Conservation (phyloP, 2,329 filamentous ascomycete species). For the Domatiomyces globalis region DNA sequence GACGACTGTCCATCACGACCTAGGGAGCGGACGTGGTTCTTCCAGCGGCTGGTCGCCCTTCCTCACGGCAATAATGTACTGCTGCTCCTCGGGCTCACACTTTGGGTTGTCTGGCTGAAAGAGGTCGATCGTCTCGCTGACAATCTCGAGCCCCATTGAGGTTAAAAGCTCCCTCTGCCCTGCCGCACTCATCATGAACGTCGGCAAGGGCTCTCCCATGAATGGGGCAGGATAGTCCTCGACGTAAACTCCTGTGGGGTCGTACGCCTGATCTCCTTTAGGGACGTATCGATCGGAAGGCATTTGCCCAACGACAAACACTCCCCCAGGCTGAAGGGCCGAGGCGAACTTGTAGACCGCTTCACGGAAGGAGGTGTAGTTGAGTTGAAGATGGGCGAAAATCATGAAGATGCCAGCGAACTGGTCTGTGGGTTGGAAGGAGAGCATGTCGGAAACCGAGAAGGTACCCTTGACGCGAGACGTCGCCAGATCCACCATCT, state of each 20-base stretch:
- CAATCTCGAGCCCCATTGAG: conserved; percentile 17
- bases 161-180: conserved; percentile 14
- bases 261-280: conserved; percentile 11
- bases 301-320: conserved; percentile 20
- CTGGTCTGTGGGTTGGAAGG: conserved; percentile 14
- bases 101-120: conserved; percentile 17
- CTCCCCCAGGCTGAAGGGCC: conserved; percentile 16
- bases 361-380: conserved; percentile 19
- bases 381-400: conserved; percentile 20
- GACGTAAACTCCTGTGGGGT: conserved; percentile 16
- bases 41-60: conserved; percentile 1
- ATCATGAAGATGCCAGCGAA: conserved; percentile 22
- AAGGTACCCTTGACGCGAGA: conserved; percentile 14
- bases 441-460: conserved; percentile 18
- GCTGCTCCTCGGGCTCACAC: conserved; percentile 11
- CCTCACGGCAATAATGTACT: conserved; percentile 9
- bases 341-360: conserved; percentile 16
- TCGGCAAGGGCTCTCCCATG: conserved; percentile 16
- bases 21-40: conserved; percentile 5
- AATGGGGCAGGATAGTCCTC: conserved; percentile 17
- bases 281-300: conserved; percentile 17
- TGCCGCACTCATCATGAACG: conserved; percentile 15
- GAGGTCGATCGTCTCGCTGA: conserved; percentile 14
- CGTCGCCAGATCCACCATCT: conserved; percentile 21
- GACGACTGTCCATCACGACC: not conserved